Base-by-base conservation (phyloP, 495 filamentous ascomycete genomes). In the Paragyromitra xinjiangensis region DNA sequence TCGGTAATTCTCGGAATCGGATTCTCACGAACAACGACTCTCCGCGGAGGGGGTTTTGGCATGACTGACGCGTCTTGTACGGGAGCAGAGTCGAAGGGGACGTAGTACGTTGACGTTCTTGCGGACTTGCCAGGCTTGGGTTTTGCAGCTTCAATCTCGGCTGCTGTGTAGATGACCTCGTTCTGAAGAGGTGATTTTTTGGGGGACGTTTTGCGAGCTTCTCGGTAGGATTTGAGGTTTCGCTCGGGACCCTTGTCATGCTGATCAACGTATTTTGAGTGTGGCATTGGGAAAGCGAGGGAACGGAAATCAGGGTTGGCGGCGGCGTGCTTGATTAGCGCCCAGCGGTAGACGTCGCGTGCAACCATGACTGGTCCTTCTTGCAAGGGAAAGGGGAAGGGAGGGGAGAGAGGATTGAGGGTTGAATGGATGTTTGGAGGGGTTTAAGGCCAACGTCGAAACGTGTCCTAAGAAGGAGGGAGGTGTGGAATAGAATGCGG, bases 261-360 rank as follows among this genome's bases (percentile, higher is more conserved):
- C 3, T 40, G 50, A 24, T 73, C 69, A 58, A 77, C 56, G 69
- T 77, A 77, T 22, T 77, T 77, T 19, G 68, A 73, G 29, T 73
- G 53, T 12, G 74, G 74, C 74, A 77, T 77, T n/a, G 74, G 74
- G 51, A 77, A 77, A 24, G 74, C 74, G n/a, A 73, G 37, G 29
- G 69, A 44, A 40, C 70, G 68, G 29, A 77, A 77, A 40, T 56
- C 61, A 40, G 74, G 74, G 61, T 77, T 73, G 39, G 69, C 63
- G 6, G 74, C 69, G 14, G 74, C 74, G 56, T 77, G 50, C 40
- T 77, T 77, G 48, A 77, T 73, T 3, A 77, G 51, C 22, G 74
- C 69, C 74, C 74, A 77, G 62, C 74, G 74, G 74, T 77, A 77
- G 69, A 72, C 45, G 22, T 77, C 74, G 74, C 74, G 74, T 77